Base-by-base conservation (phyloP, 176 grass and related monocot genomes). In the Oryza brachyantha region DNA sequence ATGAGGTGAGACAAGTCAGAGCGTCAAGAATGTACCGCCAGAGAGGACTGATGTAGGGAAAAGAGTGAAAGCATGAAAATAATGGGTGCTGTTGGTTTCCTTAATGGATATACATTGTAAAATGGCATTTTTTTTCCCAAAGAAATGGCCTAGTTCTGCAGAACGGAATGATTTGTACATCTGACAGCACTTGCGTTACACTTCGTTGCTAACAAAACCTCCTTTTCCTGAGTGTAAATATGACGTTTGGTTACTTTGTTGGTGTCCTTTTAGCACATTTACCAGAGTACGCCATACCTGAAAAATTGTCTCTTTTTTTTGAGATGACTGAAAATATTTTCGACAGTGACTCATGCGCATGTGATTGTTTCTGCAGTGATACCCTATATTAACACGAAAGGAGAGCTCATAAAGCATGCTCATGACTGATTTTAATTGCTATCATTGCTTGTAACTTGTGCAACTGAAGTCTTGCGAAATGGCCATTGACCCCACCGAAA, bases 1-100 rank as follows among this genome's bases (percentile, higher is more conserved):
- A 89, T 64, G 39, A 89, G 87, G 83, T 85, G 83, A 89, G 69
- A 52, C 9, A 36, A 35, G 50, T 60, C 39, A 42, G 32, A 37
- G 34, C 27, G 0, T 29, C 39, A 64, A 24, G 42, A 64, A 58
- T 16, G 40, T 58, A 61, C 27, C 59, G n/a, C 60, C 73, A 66
- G 72, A 66, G 72, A 57, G 52, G n/a, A 57, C 19, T 57, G n/a
- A 24, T 24, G 7, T 57, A 24, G 52, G 52, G 52, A 17, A 24
- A 5, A 24, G 52, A 24, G 52, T 57, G 52, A 57, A 57, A 24
- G 52, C 52, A 57, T 57, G 52, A 24, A 21, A 57, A 57, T n/a
- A 22, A 57, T 57, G 19, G 19, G 52, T 24, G 7, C n/a, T 4
- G 52, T 4, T 57, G 52, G 52, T n/a, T 55, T 55, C 19, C 50